Evolutionary conservation across 192 early-diverging fungal genomes (phyloP), one percentile per base, ranked within the genome.

Genomic region (Dimargaris xerosporica): DNA sequence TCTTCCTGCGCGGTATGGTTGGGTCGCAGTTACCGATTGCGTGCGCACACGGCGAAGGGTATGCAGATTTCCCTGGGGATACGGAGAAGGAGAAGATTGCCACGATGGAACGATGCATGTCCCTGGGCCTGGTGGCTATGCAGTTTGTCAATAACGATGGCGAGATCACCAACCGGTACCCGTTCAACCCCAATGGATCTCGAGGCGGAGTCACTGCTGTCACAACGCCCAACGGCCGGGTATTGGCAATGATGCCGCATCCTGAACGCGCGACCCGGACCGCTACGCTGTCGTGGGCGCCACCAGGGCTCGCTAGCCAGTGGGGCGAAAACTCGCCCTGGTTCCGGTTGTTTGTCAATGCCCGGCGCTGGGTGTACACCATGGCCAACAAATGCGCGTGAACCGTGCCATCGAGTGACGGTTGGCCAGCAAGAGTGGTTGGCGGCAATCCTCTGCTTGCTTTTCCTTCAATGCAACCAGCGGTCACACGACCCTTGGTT

Each of bases 211-310:
- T 99, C 62, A 84, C 95, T n/a, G 97, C 83, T 16, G 79, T 97
- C 4, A 73, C 82, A 46, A 88, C 85, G 0, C 78, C 80, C 47
- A 86, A 91, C 63, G 97, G 97, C 41, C 83, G 94, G 61, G 86
- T 96, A 10, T 67, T 95, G 64, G 85, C 87, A 16, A 82, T 98
- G 73, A 99, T 99, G 97, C 97, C 97, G 51, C 97, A 99, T 69
- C 97, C 97, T 6, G 97, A 99, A 77, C 83, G 97, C 46, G 86
- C 91, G 41, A 80, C 91, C 7, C 76, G 88, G 41, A 82, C 82
- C 25, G 80, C 85, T 53, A 78, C 90, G 52, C 95, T 97, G 74
- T 96, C 95, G 34, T 99, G 89, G 85, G 75, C 85, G 46, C 85
- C 87, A 10, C 52, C 65, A 19, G 65, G 64, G 21, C 69, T 67